Evolutionary conservation across 352 stramenopile species (phyloP), one percentile per base, ranked within the genome.

Genomic region (Phytopythium aichiense): DNA sequence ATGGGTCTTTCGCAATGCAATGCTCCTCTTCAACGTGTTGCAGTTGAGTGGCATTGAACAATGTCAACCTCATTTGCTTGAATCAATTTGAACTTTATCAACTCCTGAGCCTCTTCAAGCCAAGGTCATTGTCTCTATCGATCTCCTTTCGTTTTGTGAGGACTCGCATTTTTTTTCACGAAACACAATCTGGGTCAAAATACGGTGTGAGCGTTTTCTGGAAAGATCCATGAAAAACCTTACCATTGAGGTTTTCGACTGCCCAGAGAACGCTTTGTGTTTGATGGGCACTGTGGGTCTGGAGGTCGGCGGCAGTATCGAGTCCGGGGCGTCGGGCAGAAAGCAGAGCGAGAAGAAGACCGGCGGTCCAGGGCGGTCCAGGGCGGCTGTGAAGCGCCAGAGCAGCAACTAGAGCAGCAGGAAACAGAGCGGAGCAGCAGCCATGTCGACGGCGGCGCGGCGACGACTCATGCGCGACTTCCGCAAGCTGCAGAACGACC

Each of bases 391-490:
- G 22, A 22, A 51, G 45, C 45, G 38, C 23, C 11, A 11, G n/a
- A 28, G 13, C 11, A 46, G 33, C 11, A 18, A 6, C 3, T 12
- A 23, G n/a, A 56, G 30, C 4, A n/a, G 23, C 6, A 54, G 25
- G 23, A 54, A 15, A 45, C n/a, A 25, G 35, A 42, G 33, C 13
- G 53, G 15, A 23, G 12, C 35, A 40, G 35, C 35, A 40, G 35
- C 22, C 56, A 99, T 99, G 95, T 98, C 94, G 54, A 99, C 95
- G 43, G 88, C 93, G 64, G 96, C 97, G 25, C 80, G 97, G 62
- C 79, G 96, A 85, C 87, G 97, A 79, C 83, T 99, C 59, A 95
- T 99, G 81, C 88, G 95, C 61, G 97, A 99, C 78, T 99, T 99
- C 72, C 88, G 89, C 68, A 89, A 96, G 69, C 87, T 99, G 30